Conservation (phyloP, 176 grass and related monocot species). For the Aechmea fasciata region DNA sequence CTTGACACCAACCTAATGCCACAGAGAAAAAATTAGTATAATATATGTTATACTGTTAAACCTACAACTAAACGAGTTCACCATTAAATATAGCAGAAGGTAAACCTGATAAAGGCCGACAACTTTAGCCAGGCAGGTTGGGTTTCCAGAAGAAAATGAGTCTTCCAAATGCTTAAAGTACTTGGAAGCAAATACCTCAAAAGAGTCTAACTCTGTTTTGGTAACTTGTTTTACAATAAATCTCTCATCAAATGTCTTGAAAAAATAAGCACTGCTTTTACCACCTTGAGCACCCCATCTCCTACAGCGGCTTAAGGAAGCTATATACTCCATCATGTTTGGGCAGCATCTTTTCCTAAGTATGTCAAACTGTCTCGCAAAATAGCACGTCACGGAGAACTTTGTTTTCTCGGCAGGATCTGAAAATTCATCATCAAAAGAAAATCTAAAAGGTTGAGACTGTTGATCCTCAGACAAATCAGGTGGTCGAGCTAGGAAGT, state of each 20-base stretch:
- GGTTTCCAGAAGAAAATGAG: slow-evolving; percentile 54
- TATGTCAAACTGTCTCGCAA: slow-evolving; percentile 67
- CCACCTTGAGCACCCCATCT: slow-evolving; percentile 83
- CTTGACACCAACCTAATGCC: slow-evolving; percentile 60
- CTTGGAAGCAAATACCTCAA: slow-evolving; percentile 72
- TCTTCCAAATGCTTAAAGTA: slow-evolving; percentile 71
- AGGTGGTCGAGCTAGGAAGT: slow-evolving; percentile 32
- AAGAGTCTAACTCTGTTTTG: slow-evolving; percentile 87
- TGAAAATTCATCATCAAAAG: slow-evolving; percentile 59
- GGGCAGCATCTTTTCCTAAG: slow-evolving; percentile 66
- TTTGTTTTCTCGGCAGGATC: slow-evolving; percentile 58
- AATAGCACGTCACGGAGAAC: slow-evolving; percentile 83
- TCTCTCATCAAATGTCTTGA: slow-evolving; percentile 86
- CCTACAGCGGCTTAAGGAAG: slow-evolving; percentile 75
- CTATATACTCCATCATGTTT: slow-evolving; percentile 61
- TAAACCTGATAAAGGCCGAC: slow-evolving; percentile 93
- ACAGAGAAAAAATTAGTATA: slow-evolving; percentile 7
- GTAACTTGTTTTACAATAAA: slow-evolving; percentile 90
- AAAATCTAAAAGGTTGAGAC: slow-evolving; percentile 39
- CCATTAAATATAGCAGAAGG: not conserved
- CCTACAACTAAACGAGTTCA: not conserved
- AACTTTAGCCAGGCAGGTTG: slow-evolving; percentile 76
- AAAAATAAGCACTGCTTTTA: slow-evolving; percentile 98
- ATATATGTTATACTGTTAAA: not conserved
- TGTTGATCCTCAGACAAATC: slow-evolving; percentile 1